These are phyloP conservation scores for Rhizopogon salebrosus DNA, from an alignment of 768 basidiomycete genomes.

Conservation along the genomic window DNA sequence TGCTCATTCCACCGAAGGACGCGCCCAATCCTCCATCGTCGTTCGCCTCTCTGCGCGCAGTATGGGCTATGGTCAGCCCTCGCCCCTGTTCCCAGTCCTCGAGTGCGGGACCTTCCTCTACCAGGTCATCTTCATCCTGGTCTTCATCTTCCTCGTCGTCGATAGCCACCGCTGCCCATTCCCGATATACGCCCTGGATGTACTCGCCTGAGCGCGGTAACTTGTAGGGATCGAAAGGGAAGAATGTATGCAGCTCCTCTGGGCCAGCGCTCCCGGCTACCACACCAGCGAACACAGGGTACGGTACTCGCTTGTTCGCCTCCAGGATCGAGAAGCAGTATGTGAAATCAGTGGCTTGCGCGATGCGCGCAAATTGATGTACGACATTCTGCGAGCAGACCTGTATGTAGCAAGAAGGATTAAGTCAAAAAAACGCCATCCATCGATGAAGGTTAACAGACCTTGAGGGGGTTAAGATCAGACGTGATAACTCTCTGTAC, in stretches of 20 bases:
- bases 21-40: slow-evolving; percentile 54
- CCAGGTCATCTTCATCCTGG: slow-evolving; percentile 56
- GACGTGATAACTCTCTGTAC: slow-evolving; percentile 78
- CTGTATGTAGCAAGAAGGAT: slow-evolving; percentile 30
- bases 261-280: slow-evolving; percentile 29
- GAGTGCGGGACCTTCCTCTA: slow-evolving; percentile 17
- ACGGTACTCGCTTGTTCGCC: slow-evolving; percentile 71
- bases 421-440: neutral
- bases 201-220: slow-evolving; percentile 73
- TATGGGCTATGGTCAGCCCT: slow-evolving; percentile 16
- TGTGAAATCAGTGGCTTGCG: slow-evolving; percentile 84
- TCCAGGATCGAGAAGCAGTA: slow-evolving; percentile 94
- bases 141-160: slow-evolving; percentile 68
- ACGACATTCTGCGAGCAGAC: slow-evolving; percentile 90
- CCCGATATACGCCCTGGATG: slow-evolving; percentile 81
- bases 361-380: slow-evolving; percentile 88
- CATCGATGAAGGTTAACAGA: slow-evolving; percentile 23
- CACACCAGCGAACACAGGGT: slow-evolving; percentile 25
- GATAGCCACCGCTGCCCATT: slow-evolving; percentile 81
- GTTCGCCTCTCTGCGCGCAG: slow-evolving; percentile 23
- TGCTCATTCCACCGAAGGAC: slow-evolving; percentile 80
- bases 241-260: slow-evolving; percentile 85
- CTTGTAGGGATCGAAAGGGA: slow-evolving; percentile 97
- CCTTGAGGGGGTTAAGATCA: slow-evolving; percentile 86
- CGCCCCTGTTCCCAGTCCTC: slow-evolving; percentile 14